Evolutionary conservation across 169 alveolate genomes (phyloP).

Genomic region (Cytauxzoon felis): DNA sequence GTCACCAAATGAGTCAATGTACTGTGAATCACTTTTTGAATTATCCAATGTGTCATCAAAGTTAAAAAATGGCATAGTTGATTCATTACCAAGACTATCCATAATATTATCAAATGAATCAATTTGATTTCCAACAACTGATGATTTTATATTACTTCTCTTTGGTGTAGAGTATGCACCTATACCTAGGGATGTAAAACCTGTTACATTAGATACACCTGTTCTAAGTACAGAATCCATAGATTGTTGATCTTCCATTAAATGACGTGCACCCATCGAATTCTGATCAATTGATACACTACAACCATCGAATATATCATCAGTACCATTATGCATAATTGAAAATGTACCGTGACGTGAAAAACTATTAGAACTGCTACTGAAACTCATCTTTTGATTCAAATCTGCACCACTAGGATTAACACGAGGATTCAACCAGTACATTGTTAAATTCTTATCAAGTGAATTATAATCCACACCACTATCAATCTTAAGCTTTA

Average conservation of each 20-base stretch:
- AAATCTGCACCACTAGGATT: not conserved
- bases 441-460: slow-evolving; percentile 6
- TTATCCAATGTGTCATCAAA: not conserved
- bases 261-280: too few relatives aligned
- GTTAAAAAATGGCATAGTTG: not conserved
- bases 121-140: not conserved
- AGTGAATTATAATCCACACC: not conserved
- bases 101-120: slow-evolving; percentile 9
- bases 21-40: not conserved
- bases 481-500: not conserved
- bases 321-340: too few relatives aligned
- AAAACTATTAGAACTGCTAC: too few relatives aligned
- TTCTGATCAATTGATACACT: too few relatives aligned
- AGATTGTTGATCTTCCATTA: too few relatives aligned
- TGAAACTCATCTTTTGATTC: too few relatives aligned
- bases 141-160: not conserved
- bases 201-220: not conserved
- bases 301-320: too few relatives aligned
- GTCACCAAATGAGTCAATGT: slow-evolving; percentile 4
- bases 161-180: slow-evolving; percentile 13
- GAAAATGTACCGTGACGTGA: too few relatives aligned
- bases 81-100: not conserved
- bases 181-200: slow-evolving; percentile 5
- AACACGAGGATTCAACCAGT: not conserved
- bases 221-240: not conserved